Evolutionary conservation across 139 green algal species (phyloP), one percentile per base, ranked within the genome.

Genomic region (Picochlorum costavermella): DNA sequence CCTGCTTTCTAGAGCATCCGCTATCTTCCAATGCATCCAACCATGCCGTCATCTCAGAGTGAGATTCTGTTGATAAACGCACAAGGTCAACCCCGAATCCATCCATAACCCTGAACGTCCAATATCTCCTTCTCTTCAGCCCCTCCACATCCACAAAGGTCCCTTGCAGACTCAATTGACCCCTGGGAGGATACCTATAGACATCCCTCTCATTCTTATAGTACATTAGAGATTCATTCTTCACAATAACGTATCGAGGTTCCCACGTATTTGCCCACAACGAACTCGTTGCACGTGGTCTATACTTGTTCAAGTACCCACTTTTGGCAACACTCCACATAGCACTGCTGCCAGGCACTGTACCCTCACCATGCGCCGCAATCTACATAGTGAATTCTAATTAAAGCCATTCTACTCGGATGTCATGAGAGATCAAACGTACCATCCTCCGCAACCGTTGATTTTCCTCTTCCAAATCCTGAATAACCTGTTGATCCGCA

Each of bases 281-380:
- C 1, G 65, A 70, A 49, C 25, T 20, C 17, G 64, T 57, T 5
- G 66, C 45, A 12, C 73, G 70, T 4, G 62, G 67, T n/a, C 76
- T 67, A 60, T 82, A 79, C 65, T 86, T 86, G 26, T 29, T 60
- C 26, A 86, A 65, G 62, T 84, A 86, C 11, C 77, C 75, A 17
- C 56, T 68, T 50, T 69, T 72, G 5, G n/a, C 62, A 30, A 65
- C 63, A 6, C 65, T 65, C 2, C 40, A 12, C 17, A 26, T 49
- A 2, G 59, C 58, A 23, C 56, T 58, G 44, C 73, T 65, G 1
- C 56, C 46, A 10, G 73, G 46, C 71, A 73, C 58, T 37, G 13
- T 9, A 57, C 46, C 46, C 46, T 28, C 46, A 53, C 46, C 16
- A 20, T 23, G 46, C 33, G 33, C 33, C 33, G 33, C 33, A 40